A percentile compares a stretch with the other conserved stretches of the same genome.
These are phyloP conservation scores for Zygoascus sp. DNA, from an alignment of 1,139 yeast species.

Conservation along the genomic window DNA sequence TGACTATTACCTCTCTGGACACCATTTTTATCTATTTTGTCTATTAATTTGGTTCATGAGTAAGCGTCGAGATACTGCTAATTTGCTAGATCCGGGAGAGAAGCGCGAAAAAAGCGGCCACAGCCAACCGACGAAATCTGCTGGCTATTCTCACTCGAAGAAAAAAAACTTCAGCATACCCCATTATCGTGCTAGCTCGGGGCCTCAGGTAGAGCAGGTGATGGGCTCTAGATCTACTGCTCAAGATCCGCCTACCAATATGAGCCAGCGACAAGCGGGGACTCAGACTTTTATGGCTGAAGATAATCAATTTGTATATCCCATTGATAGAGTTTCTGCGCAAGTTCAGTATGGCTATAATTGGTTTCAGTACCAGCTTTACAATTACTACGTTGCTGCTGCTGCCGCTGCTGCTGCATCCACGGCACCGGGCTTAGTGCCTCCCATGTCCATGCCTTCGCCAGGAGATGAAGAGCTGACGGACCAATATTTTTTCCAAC, in stretches of 20 bases:
- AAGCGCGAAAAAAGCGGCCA: background rate
- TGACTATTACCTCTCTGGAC: background rate
- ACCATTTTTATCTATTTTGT: background rate
- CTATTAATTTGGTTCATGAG: slow-evolving; percentile 1
- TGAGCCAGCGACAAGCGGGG: too few species aligned
- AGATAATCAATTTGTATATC: too few species aligned
- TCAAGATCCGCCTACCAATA: background rate
- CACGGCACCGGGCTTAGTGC: background rate
- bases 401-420: slow-evolving; percentile 8
- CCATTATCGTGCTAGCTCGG: too few species aligned
- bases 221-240: background rate
- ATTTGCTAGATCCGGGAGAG: background rate
- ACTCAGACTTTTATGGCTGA: too few species aligned
- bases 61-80: background rate
- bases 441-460: background rate
- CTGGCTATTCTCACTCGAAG: too few species aligned
- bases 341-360: background rate
- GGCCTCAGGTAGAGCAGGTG: too few species aligned
- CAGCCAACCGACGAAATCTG: too few species aligned
- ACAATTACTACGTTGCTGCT: slow-evolving; percentile 2
- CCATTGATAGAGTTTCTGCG: background rate
- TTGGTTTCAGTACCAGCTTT: slow-evolving; percentile 7
- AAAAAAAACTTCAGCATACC: too few species aligned
- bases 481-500: slow-evolving; percentile 2
- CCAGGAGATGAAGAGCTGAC: background rate